Evolutionary conservation across 1,284 basidiomycete species (phyloP).

Genomic region (Cerioporus squamosus): DNA sequence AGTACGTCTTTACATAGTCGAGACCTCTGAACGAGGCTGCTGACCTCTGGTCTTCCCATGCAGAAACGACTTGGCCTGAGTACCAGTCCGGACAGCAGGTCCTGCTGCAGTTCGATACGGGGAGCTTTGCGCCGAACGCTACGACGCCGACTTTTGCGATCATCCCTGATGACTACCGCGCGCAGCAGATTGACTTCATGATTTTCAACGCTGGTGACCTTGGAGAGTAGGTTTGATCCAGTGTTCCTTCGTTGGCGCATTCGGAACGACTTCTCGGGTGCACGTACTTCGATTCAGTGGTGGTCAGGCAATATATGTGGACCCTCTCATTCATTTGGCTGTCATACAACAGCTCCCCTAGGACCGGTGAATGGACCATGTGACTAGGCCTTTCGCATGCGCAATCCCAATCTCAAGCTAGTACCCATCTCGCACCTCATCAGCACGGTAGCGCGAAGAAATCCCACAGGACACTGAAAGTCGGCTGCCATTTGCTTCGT

Average conservation of each 20-base stretch:
- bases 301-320: no score
- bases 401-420: no score
- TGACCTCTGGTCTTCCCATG: not conserved
- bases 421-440: no score
- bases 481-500: no score
- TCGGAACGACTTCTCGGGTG: no score
- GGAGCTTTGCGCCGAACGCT: not conserved
- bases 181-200: slow-evolving; percentile 15
- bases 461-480: no score
- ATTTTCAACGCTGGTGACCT: not conserved
- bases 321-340: no score
- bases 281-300: no score
- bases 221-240: not conserved
- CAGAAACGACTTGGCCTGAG: slow-evolving; percentile 24
- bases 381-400: no score
- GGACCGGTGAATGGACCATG: no score
- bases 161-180: slow-evolving; percentile 21
- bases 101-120: slow-evolving; percentile 20
- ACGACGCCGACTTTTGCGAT: slow-evolving; percentile 6
- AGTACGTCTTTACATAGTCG: slow-evolving; percentile 24
- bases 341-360: no score
- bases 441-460: no score
- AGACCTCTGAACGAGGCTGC: not conserved
- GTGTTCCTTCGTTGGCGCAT: not conserved
- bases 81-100: slow-evolving; percentile 15